Conservation (phyloP, 2,329 filamentous ascomycete species). For the Cladophialophora psammophila region DNA sequence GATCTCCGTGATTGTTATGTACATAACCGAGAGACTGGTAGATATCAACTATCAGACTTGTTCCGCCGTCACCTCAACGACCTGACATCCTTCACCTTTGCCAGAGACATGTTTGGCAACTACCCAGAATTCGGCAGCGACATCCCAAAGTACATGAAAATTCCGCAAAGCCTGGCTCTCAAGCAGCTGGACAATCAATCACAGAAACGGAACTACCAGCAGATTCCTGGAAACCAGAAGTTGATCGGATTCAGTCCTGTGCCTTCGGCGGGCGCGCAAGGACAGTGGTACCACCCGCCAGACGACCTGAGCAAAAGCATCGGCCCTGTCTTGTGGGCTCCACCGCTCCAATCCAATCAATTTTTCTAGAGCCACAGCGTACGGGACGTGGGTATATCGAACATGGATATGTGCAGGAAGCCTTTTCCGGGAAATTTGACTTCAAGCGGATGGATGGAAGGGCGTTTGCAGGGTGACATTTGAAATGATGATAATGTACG, state of each 20-base stretch:
- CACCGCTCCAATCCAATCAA: background rate
- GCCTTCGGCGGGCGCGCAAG: background rate
- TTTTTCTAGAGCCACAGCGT: background rate
- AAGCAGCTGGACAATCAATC: background rate
- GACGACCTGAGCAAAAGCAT: background rate
- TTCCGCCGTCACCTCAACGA: background rate
- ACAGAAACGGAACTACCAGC: background rate
- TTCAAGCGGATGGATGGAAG: background rate
- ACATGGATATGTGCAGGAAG: background rate
- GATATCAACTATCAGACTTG: background rate
- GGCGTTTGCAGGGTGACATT: background rate
- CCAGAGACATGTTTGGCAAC: slow-evolving; percentile 4
- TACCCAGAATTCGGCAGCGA: slow-evolving; percentile 8
- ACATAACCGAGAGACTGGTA: background rate
- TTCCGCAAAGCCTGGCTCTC: background rate
- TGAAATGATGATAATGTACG: background rate
- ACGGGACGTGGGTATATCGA: background rate
- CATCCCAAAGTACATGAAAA: slow-evolving; percentile 5
- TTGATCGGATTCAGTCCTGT: background rate
- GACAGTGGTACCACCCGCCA: background rate
- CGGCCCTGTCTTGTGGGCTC: background rate
- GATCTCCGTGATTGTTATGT: slow-evolving; percentile 10
- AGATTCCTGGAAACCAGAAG: background rate
- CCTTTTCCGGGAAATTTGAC: background rate
- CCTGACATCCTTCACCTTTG: slow-evolving; percentile 6